Evolutionary conservation across 1,139 yeast genomes (phyloP).

Genomic region (Blastobotrys ciferrii): DNA sequence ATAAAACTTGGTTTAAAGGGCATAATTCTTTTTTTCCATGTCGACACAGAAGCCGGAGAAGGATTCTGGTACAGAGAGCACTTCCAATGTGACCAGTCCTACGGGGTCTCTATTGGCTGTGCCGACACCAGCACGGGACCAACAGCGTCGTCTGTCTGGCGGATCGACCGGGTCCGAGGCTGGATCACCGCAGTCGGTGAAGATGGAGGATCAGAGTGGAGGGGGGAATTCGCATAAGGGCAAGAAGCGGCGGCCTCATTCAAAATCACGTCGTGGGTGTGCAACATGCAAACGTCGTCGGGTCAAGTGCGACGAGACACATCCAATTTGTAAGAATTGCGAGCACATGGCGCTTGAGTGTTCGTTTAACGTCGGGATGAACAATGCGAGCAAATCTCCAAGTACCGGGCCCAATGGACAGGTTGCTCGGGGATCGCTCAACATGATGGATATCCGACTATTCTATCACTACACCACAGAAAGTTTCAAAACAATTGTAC

Average conservation of each 20-base stretch:
- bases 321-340: conserved; percentile 80
- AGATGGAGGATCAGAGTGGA: neutral
- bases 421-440: conserved; percentile 42
- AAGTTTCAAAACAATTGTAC: conserved; percentile 84
- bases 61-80: neutral
- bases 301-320: conserved; percentile 87
- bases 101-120: neutral
- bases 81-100: neutral
- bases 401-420: conserved; percentile 4
- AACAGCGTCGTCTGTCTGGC: conserved; percentile 5
- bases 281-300: conserved; percentile 82
- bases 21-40: neutral
- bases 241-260: conserved; percentile 51
- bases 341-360: conserved; percentile 74
- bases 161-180: conserved; percentile 5
- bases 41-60: neutral
- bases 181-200: conserved; percentile 1
- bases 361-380: conserved; percentile 33
- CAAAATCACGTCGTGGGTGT: conserved; percentile 85
- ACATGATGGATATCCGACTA: conserved; percentile 72
- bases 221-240: conserved; percentile 2
- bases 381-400: conserved; percentile 25
- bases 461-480: conserved; percentile 85
- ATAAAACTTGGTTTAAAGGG: neutral
- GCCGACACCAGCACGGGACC: neutral